These are phyloP conservation scores for Plasmodium berghei DNA, from an alignment of 169 alveolate species.

Conservation along the genomic window DNA sequence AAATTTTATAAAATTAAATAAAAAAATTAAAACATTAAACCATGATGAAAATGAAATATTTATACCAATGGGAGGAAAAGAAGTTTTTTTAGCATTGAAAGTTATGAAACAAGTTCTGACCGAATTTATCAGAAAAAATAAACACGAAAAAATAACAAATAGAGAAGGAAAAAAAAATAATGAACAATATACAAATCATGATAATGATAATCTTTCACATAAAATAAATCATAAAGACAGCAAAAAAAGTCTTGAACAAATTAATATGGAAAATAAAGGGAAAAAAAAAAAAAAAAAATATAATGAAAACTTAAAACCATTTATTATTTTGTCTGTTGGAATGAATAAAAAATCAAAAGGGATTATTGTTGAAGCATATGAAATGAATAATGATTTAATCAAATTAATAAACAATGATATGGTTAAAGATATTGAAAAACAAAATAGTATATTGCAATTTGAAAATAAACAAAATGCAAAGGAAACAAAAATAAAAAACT, in stretches of 20 bases:
- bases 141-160: neutral
- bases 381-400: constrained; percentile 64
- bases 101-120: constrained; percentile 31
- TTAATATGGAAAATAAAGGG: neutral
- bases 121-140: neutral
- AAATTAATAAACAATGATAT: constrained; percentile 55
- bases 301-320: constrained; percentile 42
- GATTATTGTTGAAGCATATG: constrained; percentile 73
- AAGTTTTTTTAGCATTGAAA: constrained; percentile 52
- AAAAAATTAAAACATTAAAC: constrained; percentile 48
- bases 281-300: constrained; percentile 41
- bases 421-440: constrained; percentile 62
- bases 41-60: constrained; percentile 70
- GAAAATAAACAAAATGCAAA: constrained; percentile 50
- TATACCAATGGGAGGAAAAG: constrained; percentile 77
- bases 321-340: constrained; percentile 68
- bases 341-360: constrained; percentile 52
- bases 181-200: neutral
- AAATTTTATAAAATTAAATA: constrained; percentile 37
- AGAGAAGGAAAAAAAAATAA: neutral
- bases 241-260: neutral
- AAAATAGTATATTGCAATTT: constrained; percentile 67
- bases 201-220: neutral
- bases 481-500: constrained; percentile 58
- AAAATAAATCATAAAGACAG: neutral